Base-by-base conservation (phyloP, 441 rosid species). In the Aquilaria agallochum region DNA sequence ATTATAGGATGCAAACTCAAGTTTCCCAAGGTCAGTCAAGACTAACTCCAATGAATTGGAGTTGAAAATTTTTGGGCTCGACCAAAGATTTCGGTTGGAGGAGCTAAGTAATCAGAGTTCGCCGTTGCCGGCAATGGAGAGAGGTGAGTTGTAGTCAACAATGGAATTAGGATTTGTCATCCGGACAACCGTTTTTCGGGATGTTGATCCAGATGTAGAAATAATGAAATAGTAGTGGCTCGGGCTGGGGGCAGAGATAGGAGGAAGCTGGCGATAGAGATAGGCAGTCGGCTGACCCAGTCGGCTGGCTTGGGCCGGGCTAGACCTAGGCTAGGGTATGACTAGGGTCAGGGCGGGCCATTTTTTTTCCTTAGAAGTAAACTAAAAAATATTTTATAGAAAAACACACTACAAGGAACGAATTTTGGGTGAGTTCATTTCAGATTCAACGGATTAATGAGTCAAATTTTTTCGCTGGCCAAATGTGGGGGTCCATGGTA, bases 121-220 rank as follows among this genome's bases (percentile, higher is more conserved):
- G 27, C 85, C 74, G 1, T 72, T 11, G 59, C 47, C 0, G 56
- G 71, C 59, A 58, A 84, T 71, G 66, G 33, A 14, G 5, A 82
- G 74, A 53, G 78, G 69, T 7, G 58, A 68, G 53, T 57, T 62
- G 12, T 45, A 1, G 20, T 48, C 12, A 53, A 76, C 59, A 1
- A 65, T 53, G n/a, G 58, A 58, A 30, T 5, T n/a, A 0, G 3
- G 2, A 11, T 68, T 69, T 53, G 76, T 71, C 8, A 85, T 80
- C 93, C 86, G 84, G 52, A 84, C 60, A 13, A 55, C 14, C 27
- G 81, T 66, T 2, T 5, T 13, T 14, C 5, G 2, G 3, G 75
- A 76, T 62, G 50, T 72, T 78, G 68, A 73, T 76, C 85, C 88
- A 84, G 60, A 87, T 33, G 6, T 87, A 83, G 84, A 87, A 87